Evolutionary conservation across 768 basidiomycete genomes (phyloP), one percentile per base, ranked within the genome.

Genomic region (Lactifluus hygrophoroides): DNA sequence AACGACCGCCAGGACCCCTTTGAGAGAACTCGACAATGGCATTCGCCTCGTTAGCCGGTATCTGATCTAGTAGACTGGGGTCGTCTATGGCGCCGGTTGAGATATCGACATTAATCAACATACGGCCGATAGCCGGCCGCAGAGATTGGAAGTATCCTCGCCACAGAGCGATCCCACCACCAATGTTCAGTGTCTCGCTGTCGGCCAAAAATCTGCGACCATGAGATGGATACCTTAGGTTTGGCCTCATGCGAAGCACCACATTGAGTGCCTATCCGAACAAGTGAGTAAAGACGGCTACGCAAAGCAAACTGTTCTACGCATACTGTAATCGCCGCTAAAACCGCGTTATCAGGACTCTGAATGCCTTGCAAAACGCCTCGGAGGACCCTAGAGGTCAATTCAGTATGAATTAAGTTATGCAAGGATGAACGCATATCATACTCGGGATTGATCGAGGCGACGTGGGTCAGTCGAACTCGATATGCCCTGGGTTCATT

Each of bases 371-470:
- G 63, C 2, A 89, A 73, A 75, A 84, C 90, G 0, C 82, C 79
- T 3, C 76, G 70, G 1, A 90, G 73, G 0, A 87, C 76, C 62
- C 88, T 90, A 56, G 19, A 59, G 61, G 46, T 5, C 46, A 4
- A 3, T 16, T 17, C 53, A 19, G 7, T 17, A 23, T 16, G 7
- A 27, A 10, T 42, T 28, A 53, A n/a, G 27, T 56, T 46, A 60
- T 10, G 38, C 63, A 75, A 72, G 69, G 61, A 50, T 32, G 28
- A 37, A 32, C 43, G 55, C 50, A 30, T 11, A 17, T 88, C 69
- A 74, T 85, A 52, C 85, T 98, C 58, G 83, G 96, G 72, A 83
- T 97, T 61, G 86, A 97, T 73, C 77, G 95, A 65, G 76, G 85
- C 62, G 78, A 90, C 72, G 68, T 88, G 61, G 73, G 82, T 71